Base-by-base conservation (phyloP, 108 stramenopile species). In the Cyclostephanos invisitatus region DNA sequence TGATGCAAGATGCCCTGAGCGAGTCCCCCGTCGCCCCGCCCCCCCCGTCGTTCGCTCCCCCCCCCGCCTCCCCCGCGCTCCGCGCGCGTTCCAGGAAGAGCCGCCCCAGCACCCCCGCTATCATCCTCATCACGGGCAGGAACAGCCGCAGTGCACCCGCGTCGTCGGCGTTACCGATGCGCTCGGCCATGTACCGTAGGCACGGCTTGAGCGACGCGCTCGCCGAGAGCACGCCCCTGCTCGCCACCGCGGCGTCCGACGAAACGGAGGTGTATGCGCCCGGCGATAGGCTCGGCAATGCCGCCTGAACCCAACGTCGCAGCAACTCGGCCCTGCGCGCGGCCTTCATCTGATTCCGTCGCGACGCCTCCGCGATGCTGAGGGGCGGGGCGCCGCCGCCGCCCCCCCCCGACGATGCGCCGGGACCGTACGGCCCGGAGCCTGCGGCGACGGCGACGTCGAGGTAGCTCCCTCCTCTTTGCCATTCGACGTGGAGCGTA, bases 101-200 rank as follows among this genome's bases (percentile, higher is more conserved):
- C 65, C 80, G 61, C 6, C 77, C 67, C 63, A 85, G 63, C 7
- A 96, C 91, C 40, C 86, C 86, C 63, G 85, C 86, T 36, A 93
- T 87, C 90, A 96, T 90, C 74, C 87, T 87, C 88, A 93, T 89
- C 35, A 93, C 89, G 0, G 95, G 95, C 21, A 74, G 71, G 80
- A 86, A 93, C 37, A 96, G 59, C 12, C 83, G 74, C 57, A 87
- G 84, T 5, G 95, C 92, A 40, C 88, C 88, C 7, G 84, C 83
- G 86, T 93, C 92, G 68, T 93, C 92, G 4, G 92, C 86, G 56
- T 85, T 85, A 24, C 81, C 82, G 74, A 93, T 89, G 37, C 85
- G 63, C 29, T 86, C 84, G 10, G 85, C 82, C 72, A 96, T 91
- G 73, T 90, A 90, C 56, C 83, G 82, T 40, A 95, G 68, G 36